phyloP scores from a whole-genome alignment of 345 rosid genomes.

The Salix purpurea region DNA sequence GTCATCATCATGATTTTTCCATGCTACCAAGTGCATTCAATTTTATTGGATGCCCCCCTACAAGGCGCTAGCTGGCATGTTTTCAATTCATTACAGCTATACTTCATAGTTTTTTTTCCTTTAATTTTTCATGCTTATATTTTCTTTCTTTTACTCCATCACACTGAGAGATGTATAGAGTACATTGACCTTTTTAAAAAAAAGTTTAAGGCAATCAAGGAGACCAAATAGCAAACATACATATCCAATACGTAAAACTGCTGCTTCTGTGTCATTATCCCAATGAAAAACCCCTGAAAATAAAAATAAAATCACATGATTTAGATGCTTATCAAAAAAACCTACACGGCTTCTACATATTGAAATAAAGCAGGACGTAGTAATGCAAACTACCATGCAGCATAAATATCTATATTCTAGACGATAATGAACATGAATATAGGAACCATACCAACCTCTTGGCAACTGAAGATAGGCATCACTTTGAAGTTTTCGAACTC shows the following conservation, averaged over 20 bases:
- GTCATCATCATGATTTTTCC: neutral
- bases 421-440: neutral
- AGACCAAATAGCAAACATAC: conserved; percentile 44
- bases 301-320: neutral
- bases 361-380: neutral
- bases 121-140: neutral
- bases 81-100: neutral
- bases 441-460: conserved; percentile 45
- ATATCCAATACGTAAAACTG: conserved; percentile 69
- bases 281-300: conserved; percentile 59
- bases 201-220: neutral
- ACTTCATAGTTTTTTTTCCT: neutral
- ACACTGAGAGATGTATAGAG: neutral
- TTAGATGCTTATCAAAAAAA: neutral
- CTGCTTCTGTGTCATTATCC: conserved; percentile 80
- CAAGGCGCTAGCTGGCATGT: neutral
- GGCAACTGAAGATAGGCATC: conserved; percentile 46
- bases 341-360: neutral
- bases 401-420: neutral
- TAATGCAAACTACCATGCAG: neutral
- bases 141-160: neutral
- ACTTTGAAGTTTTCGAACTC: conserved; percentile 36
- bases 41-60: neutral
- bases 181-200: neutral
- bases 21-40: neutral